These are phyloP conservation scores for Elasticomyces elasticus DNA, from an alignment of 495 filamentous ascomycete species.

Conservation along the genomic window DNA sequence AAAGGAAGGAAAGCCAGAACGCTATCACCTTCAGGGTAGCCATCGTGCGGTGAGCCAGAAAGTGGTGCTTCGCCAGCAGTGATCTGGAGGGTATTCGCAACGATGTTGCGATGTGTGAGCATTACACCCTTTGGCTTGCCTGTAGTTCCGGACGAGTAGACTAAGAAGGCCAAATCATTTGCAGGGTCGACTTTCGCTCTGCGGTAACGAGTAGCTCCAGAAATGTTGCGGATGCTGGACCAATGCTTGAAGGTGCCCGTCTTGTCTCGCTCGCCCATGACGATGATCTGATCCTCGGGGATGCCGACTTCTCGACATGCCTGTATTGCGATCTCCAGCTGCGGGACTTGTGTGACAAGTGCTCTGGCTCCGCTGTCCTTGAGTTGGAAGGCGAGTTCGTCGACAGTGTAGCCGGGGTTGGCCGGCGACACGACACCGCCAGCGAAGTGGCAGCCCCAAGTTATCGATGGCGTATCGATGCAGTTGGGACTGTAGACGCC, in stretches of 20 bases:
- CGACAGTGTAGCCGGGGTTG: conserved; percentile 75
- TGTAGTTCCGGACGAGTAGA: conserved; percentile 44
- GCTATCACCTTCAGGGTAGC: conserved; percentile 12
- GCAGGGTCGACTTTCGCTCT: conserved; percentile 42
- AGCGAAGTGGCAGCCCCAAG: conserved; percentile 73
- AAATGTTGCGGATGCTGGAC: conserved; percentile 54
- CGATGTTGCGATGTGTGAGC: conserved; percentile 34
- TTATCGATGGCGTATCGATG: conserved; percentile 41
- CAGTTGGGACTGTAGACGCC: conserved; percentile 32
- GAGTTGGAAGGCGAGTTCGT: conserved; percentile 86
- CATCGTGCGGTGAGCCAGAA: conserved; percentile 28
- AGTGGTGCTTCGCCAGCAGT: conserved; percentile 30
- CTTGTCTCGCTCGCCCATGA: conserved; percentile 63
- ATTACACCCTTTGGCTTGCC: conserved; percentile 37
- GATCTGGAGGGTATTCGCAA: conserved; percentile 55
- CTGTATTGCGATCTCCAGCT: conserved; percentile 49
- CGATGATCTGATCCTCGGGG: conserved; percentile 53
- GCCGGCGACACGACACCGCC: conserved; percentile 75
- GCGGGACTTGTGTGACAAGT: conserved; percentile 58
- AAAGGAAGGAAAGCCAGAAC: conserved; percentile 35
- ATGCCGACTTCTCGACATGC: conserved; percentile 63
- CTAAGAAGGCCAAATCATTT: conserved; percentile 54
- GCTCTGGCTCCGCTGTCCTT: conserved; percentile 68
- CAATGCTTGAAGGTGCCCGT: conserved; percentile 60
- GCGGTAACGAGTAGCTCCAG: conserved; percentile 39